These are phyloP conservation scores for Balansia obtecta DNA, from an alignment of 2,329 filamentous ascomycete genomes.

Conservation along the genomic window DNA sequence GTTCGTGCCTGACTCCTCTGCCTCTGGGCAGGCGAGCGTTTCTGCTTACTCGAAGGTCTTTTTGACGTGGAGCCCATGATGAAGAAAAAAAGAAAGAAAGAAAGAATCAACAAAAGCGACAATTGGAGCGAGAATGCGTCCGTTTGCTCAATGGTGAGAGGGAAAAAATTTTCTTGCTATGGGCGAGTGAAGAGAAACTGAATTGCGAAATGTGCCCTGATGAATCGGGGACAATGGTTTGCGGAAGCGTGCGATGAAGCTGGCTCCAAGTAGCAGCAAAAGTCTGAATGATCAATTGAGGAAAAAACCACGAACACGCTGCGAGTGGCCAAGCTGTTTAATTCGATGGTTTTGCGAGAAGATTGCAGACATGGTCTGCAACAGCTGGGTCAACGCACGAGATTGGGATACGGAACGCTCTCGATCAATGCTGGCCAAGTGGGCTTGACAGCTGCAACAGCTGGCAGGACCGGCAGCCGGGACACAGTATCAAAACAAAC, in stretches of 20 bases:
- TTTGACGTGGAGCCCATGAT: constrained; percentile 7
- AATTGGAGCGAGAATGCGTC: neutral
- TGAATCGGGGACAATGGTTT: neutral
- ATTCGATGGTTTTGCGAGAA: neutral
- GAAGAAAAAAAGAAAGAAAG: neutral
- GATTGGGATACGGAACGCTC: neutral
- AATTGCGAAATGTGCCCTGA: neutral
- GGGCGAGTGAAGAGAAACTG: neutral
- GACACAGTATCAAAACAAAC: neutral
- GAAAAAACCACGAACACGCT: neutral
- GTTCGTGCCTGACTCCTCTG: constrained; percentile 7
- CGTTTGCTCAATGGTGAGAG: neutral
- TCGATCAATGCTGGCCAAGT: neutral
- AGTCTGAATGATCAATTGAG: neutral
- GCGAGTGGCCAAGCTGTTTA: neutral
- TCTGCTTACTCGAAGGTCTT: constrained; percentile 10
- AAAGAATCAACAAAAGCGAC: neutral
- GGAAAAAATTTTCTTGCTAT: neutral
- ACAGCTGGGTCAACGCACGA: neutral
- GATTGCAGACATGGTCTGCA: neutral
- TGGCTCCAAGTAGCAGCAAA: neutral
- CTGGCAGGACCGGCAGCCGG: constrained; percentile 1
- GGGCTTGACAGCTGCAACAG: constrained; percentile 1
- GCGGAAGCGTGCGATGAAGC: neutral
- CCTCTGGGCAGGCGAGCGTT: constrained; percentile 6